Evolutionary conservation across 371 early-diverging fungal genomes (phyloP).

Genomic region (Smittium culicis): DNA sequence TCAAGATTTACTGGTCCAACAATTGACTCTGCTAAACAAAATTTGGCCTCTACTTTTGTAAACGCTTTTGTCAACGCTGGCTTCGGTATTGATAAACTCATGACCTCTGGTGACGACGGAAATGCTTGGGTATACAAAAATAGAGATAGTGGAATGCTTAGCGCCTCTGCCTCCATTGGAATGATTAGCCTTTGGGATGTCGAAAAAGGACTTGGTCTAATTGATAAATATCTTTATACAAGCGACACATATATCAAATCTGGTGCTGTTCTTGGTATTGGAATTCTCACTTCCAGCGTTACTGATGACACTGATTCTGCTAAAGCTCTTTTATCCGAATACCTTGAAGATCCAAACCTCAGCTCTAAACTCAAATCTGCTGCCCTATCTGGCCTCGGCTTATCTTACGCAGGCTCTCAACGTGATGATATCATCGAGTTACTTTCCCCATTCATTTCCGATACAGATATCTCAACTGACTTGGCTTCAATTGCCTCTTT

Average conservation of each 20-base stretch:
- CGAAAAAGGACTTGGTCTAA: slow-evolving; percentile 70
- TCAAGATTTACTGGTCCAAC: slow-evolving; percentile 39
- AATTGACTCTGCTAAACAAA: slow-evolving; percentile 87
- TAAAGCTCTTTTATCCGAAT: slow-evolving; percentile 75
- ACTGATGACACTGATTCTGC: slow-evolving; percentile 88
- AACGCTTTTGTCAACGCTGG: slow-evolving; percentile 97
- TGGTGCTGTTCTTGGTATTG: slow-evolving; percentile 90
- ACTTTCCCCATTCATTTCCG: slow-evolving; percentile 69
- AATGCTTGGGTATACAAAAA: slow-evolving; percentile 88
- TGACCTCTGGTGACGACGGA: slow-evolving; percentile 61
- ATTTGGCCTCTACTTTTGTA: slow-evolving; percentile 90
- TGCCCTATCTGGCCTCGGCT: slow-evolving; percentile 54
- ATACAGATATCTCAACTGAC: slow-evolving; percentile 75
- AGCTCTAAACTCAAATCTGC: slow-evolving; percentile 27
- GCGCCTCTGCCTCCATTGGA: slow-evolving; percentile 90
- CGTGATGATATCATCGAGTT: slow-evolving; percentile 72
- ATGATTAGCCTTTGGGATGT: slow-evolving; percentile 87
- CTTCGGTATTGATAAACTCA: slow-evolving; percentile 85
- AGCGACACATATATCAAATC: slow-evolving; percentile 82
- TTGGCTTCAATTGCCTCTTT: slow-evolving; percentile 78
- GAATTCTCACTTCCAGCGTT: slow-evolving; percentile 77
- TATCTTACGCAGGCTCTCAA: slow-evolving; percentile 88
- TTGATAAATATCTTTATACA: slow-evolving; percentile 87
- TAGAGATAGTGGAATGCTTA: slow-evolving; percentile 90
- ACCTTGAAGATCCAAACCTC: slow-evolving; percentile 44